Conservation (phyloP, 495 filamentous ascomycete species). For the Xylaria cubensis region DNA sequence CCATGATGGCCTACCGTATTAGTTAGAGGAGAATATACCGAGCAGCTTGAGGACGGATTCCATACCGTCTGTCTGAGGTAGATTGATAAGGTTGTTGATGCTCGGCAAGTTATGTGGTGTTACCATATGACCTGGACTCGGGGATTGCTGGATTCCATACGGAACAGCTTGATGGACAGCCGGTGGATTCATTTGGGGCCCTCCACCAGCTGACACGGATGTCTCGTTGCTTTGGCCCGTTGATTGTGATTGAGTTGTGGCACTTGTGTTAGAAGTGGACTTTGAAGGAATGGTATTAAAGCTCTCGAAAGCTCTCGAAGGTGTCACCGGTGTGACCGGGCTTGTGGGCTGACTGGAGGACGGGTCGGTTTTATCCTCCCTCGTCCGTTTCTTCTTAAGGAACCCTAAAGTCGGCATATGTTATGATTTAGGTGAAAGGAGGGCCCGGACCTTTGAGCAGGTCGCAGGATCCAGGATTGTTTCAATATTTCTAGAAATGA, state of each 20-base stretch:
- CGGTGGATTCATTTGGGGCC: conserved; percentile 41
- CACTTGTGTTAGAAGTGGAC: conserved; percentile 45
- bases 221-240: conserved; percentile 32
- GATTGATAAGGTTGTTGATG: conserved; percentile 76
- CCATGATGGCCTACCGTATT: conserved; percentile 36
- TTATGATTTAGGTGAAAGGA: conserved; percentile 37
- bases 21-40: conserved; percentile 39
- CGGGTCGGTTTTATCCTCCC: conserved; percentile 67
- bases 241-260: conserved; percentile 36
- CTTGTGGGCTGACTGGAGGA: conserved; percentile 67
- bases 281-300: conserved; percentile 44
- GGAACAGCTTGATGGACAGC: conserved; percentile 37
- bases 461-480: conserved; percentile 13
- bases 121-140: conserved; percentile 38
- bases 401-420: conserved; percentile 81
- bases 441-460: conserved; percentile 30
- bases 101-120: conserved; percentile 65
- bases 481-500: not conserved
- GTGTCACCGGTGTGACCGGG: conserved; percentile 60
- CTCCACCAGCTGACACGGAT: conserved; percentile 39
- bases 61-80: conserved; percentile 60
- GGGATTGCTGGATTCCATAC: conserved; percentile 37
- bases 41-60: conserved; percentile 28
- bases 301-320: conserved; percentile 56
- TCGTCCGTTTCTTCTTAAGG: conserved; percentile 98